Base-by-base conservation (phyloP, 805 yeast species). In the Candida maesae region DNA sequence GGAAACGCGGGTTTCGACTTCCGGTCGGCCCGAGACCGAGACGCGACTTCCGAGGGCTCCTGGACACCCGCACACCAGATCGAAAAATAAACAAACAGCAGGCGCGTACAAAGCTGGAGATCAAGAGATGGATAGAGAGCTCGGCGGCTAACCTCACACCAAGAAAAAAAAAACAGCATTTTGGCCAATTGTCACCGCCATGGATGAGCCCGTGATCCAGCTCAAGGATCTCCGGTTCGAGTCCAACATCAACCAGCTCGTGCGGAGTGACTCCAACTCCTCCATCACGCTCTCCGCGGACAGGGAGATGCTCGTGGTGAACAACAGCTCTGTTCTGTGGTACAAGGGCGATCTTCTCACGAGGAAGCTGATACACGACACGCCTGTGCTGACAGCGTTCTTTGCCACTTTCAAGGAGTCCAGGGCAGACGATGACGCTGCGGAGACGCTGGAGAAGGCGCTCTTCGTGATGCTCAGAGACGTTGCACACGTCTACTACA, bases 381-480 rank as follows among this genome's bases (percentile, higher is more conserved):
- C 72, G 10, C 71, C 68, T 15, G 46, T 87, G 1, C 54, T 81
- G 6, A 65, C 71, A 38, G 87, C 93, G 12, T 74, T 81, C 13
- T 81, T 81, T 46, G 76, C 85, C 0, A 56, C 60, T 4, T 83
- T 86, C 56, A 47, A 44, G 27, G 47, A 33, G n/a, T 33, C 30
- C 23, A 31, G n/a, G n/a, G n/a, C n/a, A n/a, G n/a, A n/a, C n/a
- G n/a, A 14, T 30, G 11, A 16, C 21, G 5, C 26, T 6, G 25
- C 25, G 6, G 27, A 30, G 4, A 26, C 37, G 11, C 2, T 21
- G 13, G 42, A 46, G 23, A 58, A 52, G 19, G 74, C 77, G 10
- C 64, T 87, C 33, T 84, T 78, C 2, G 79, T 88, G 2, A 72
- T 87, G 23, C 61, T 84, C 36, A 59, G 61, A 30, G 83, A 79